These are phyloP conservation scores for Hyaloscypha variabilis DNA, from an alignment of 495 filamentous ascomycete species.

Conservation along the genomic window DNA sequence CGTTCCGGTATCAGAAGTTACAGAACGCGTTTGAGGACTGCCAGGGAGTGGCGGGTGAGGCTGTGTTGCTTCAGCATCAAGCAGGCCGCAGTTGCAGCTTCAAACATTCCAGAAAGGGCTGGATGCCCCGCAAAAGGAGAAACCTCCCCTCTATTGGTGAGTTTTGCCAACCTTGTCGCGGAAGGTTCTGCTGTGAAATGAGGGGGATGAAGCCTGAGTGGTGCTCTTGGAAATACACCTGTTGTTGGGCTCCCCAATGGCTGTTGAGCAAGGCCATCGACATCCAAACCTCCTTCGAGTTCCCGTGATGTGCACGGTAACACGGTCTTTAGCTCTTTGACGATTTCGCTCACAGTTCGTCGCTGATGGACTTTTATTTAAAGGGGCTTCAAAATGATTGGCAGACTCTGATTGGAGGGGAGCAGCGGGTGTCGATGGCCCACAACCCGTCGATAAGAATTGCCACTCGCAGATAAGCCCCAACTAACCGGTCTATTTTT, in stretches of 20 bases:
- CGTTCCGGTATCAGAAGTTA: conserved; percentile 25
- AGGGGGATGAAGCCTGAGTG: background rate
- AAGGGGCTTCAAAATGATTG: background rate
- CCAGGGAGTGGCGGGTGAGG: conserved; percentile 14
- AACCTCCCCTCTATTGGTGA: background rate
- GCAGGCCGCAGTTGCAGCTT: background rate
- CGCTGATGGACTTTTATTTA: conserved; percentile 1
- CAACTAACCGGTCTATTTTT: conserved; percentile 17
- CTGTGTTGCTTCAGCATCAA: conserved; percentile 23
- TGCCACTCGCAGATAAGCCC: conserved; percentile 11
- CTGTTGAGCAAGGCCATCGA: background rate
- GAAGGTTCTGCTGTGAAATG: background rate
- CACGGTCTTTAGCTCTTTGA: background rate
- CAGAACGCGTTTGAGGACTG: conserved; percentile 25
- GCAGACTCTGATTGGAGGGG: conserved; percentile 9
- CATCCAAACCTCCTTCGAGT: background rate
- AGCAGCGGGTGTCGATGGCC: background rate
- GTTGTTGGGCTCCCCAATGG: background rate
- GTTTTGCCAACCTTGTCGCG: background rate
- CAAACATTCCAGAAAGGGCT: conserved; percentile 8
- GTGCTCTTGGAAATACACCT: background rate
- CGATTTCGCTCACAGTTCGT: conserved; percentile 8
- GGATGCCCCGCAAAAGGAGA: background rate
- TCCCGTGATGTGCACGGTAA: background rate
- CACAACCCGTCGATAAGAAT: background rate